A percentile compares a stretch with the other conserved stretches of the same genome.
Evolutionary conservation across 2,329 filamentous ascomycete species (phyloP).

Genomic region (Cryphonectria naterciae): DNA sequence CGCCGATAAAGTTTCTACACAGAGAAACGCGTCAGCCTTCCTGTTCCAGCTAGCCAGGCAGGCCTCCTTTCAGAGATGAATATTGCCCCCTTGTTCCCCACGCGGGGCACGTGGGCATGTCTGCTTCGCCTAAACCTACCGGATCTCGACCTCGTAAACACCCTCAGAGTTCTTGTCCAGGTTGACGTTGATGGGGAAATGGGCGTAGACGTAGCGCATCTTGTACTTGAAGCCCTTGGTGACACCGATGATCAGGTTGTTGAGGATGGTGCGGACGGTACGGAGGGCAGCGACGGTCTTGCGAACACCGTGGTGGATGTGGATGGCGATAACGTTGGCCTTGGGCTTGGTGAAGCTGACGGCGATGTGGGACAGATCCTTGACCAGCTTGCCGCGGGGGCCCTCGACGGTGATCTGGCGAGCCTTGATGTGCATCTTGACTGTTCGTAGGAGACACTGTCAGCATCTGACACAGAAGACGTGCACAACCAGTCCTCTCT

Average conservation of each 20-base stretch:
- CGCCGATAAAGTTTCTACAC: constrained; percentile 90
- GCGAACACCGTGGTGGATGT: constrained; percentile 97
- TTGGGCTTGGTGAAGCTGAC: constrained; percentile 92
- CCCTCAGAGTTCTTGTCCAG: constrained; percentile 94
- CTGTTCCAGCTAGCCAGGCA: not conserved
- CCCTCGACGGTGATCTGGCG: constrained; percentile 96
- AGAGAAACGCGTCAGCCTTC: constrained; percentile 17
- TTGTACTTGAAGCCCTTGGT: constrained; percentile 99
- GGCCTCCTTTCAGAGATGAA: not conserved
- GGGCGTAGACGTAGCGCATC: constrained; percentile 99
- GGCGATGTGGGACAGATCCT: constrained; percentile 94
- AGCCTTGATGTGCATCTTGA: constrained; percentile 98
- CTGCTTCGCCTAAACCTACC: constrained; percentile 59
- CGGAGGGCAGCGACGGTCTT: constrained; percentile 98
- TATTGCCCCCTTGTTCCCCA: no score
- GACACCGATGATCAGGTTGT: constrained; percentile 98
- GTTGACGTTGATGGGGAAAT: constrained; percentile 99
- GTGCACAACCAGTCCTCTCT: not conserved
- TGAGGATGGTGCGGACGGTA: constrained; percentile 96
- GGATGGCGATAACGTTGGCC: constrained; percentile 89
- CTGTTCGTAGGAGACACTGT: constrained; percentile 55
- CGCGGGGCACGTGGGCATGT: constrained; percentile 8
- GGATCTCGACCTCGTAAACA: constrained; percentile 91
- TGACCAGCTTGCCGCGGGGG: constrained; percentile 93
- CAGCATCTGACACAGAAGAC: constrained; percentile 33